phyloP scores from a whole-genome alignment of 73 alveolate species.

The Paramecium primaurelia region DNA sequence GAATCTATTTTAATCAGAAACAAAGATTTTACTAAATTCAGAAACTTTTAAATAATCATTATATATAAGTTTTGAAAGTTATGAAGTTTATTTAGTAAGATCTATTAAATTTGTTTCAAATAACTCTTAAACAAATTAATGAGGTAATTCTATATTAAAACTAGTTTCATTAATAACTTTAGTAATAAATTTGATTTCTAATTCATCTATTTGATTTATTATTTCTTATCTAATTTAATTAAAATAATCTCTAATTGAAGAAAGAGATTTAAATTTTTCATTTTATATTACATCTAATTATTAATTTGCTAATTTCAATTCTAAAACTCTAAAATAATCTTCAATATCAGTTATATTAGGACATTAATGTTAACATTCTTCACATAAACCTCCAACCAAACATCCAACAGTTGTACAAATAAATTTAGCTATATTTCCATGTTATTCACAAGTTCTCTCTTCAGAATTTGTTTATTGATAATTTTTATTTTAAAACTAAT shows the following conservation, averaged over 20 bases:
- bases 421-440: not conserved
- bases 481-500: not conserved
- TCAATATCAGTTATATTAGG: not conserved
- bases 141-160: not conserved
- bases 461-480: not conserved
- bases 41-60: not conserved
- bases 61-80: not conserved
- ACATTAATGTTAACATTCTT: constrained; percentile 21
- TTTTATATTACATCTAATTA: not conserved
- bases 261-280: not conserved
- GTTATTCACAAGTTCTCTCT: not conserved
- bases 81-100: not conserved
- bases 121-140: not conserved
- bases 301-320: not conserved
- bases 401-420: constrained; percentile 25
- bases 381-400: not conserved
- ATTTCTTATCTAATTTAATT: not conserved
- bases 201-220: not conserved
- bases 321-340: not conserved
- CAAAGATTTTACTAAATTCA: not conserved
- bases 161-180: not conserved
- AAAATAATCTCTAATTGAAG: not conserved
- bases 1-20: not conserved
- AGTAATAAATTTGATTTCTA: not conserved
- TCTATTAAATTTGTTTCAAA: not conserved